Conservation (phyloP, 202 grass and related monocot genomes). For the Carex arenaria region DNA sequence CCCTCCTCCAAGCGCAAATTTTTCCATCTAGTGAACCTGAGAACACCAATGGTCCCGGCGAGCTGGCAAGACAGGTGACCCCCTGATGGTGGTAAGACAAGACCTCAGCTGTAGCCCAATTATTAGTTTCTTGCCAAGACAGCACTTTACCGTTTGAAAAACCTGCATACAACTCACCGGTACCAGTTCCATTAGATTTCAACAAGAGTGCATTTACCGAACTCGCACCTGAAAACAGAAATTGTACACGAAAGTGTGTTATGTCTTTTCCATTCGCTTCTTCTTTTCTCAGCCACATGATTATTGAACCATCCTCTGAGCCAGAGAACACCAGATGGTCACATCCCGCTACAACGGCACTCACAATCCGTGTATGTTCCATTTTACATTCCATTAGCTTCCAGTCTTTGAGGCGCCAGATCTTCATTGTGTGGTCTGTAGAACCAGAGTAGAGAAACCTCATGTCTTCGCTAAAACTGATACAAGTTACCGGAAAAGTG, state of each 20-base stretch:
- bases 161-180: slow-evolving; percentile 25
- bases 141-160: slow-evolving; percentile 27
- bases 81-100: slow-evolving; percentile 13
- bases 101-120: neutral
- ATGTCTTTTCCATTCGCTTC: slow-evolving; percentile 5
- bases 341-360: slow-evolving; percentile 21
- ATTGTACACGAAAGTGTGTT: neutral
- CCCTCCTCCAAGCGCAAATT: slow-evolving; percentile 29
- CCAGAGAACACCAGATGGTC: slow-evolving; percentile 27
- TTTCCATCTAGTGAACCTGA: slow-evolving; percentile 28
- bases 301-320: slow-evolving; percentile 33
- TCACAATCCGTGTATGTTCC: slow-evolving; percentile 24
- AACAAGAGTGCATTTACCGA: slow-evolving; percentile 24
- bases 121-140: slow-evolving; percentile 18
- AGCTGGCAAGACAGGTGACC: slow-evolving; percentile 25
- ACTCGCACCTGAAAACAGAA: neutral
- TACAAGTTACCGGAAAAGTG: slow-evolving; percentile 26
- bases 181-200: neutral
- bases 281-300: slow-evolving; percentile 19
- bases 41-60: slow-evolving; percentile 23
- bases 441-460: slow-evolving; percentile 32
- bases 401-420: slow-evolving; percentile 22
- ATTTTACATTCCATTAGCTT: slow-evolving; percentile 28
- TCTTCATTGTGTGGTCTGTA: slow-evolving; percentile 13
- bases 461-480: slow-evolving; percentile 30